Evolutionary conservation across 2,329 filamentous ascomycete genomes (phyloP), one percentile per base, ranked within the genome.

Genomic region (Penicillium aurantiogriseum): DNA sequence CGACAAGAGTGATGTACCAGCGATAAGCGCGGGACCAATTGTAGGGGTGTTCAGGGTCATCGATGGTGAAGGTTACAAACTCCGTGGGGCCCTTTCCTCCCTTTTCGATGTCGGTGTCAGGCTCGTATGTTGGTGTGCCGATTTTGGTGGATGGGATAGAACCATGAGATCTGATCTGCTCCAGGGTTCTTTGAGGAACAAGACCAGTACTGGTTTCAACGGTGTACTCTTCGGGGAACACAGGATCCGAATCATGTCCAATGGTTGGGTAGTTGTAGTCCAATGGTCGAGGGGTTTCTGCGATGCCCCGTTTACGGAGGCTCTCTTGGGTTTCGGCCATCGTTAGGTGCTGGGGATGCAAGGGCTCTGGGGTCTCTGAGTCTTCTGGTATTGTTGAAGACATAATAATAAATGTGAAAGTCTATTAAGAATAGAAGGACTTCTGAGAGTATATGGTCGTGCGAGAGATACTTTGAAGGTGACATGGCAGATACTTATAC

Each of bases 1-100:
- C 89, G 19, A 90, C 85, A 84, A 93, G 88, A n/a, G 90, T 95
- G 70, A 85, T 87, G 67, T 86, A 89, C 88, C 89, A 91, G 73
- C 91, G 92, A 73, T 80, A 88, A 1, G 75, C 75, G 69, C 88
- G 89, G 54, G 81, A 84, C 88, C 88, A 92, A 71, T 92, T 92
- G 79, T 91, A 90, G 0, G 89, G 89, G 67, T 92, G 90, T 59
- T 85, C 87, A 0, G 84, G 82, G 70, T 92, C 89, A 52, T 84
- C 76, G 2, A 85, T 81, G 2, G 80, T 82, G 67, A 92, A 95
- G 0, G 86, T 88, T 21, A 88, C 85, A 17, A 67, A 71, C 25
- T 69, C 63, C 1, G 49, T 51, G 1, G 57, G n/a, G 0, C 65
- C 60, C 13, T 60, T 56, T 8, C 58, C 48, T 21, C 58, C 63